Conservation (phyloP, 208 protist genomes). For the Novymonas esmeraldas region DNA sequence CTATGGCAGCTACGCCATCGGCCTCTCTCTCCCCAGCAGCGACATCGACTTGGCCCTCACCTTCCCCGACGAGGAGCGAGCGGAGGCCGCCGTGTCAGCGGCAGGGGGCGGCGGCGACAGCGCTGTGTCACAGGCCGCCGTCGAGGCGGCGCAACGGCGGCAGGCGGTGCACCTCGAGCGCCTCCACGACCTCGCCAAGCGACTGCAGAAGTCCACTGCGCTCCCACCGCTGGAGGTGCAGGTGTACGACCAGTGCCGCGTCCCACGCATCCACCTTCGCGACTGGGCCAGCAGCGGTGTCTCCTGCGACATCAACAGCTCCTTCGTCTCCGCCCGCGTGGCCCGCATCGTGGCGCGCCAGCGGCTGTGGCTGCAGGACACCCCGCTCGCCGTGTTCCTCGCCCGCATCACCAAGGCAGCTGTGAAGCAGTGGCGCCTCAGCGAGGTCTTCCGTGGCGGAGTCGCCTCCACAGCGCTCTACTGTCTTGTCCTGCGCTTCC, state of each 20-base stretch:
- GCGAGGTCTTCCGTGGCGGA: conserved; percentile 55
- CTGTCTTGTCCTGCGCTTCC: conserved; percentile 58
- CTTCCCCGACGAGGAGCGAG: conserved; percentile 20
- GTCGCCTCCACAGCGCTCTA: conserved; percentile 66
- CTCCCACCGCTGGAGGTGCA: conserved; percentile 25
- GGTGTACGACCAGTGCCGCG: conserved; percentile 53
- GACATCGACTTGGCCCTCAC: conserved; percentile 55
- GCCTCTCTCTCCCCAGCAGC: conserved; percentile 54
- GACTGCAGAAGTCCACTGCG: conserved; percentile 3
- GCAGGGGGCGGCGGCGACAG: neutral
- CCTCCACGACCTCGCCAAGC: conserved; percentile 29
- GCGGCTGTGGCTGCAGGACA: conserved; percentile 39
- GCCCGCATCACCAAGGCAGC: conserved; percentile 65
- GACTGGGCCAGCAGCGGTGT: conserved; percentile 30
- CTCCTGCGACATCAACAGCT: conserved; percentile 51
- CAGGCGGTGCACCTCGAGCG: conserved; percentile 28
- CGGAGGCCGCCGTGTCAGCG: neutral
- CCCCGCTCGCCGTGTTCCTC: conserved; percentile 30
- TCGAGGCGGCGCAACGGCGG: neutral
- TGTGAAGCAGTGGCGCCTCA: conserved; percentile 61
- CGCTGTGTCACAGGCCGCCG: neutral
- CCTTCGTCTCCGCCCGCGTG: conserved; percentile 17
- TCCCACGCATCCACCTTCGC: conserved; percentile 49
- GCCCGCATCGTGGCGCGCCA: conserved; percentile 42
- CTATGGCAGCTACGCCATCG: conserved; percentile 67